Evolutionary conservation across 2,329 filamentous ascomycete species (phyloP), one percentile per base, ranked within the genome.

Genomic region (Penicillium oxalicum): DNA sequence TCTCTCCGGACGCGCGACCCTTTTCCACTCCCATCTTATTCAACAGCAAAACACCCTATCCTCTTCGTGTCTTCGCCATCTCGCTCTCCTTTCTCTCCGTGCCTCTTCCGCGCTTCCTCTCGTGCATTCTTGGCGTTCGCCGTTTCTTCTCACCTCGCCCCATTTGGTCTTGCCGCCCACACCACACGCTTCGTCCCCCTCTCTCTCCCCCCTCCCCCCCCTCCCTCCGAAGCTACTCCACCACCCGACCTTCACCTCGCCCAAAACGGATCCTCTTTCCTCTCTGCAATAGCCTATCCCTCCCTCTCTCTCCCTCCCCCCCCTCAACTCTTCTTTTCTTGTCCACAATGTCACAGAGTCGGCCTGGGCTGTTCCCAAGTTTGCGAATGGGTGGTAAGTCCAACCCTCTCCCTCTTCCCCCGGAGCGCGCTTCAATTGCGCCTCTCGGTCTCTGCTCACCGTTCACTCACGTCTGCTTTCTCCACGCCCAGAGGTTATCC

Each of bases 371-470:
- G 68, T 95, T 97, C 76, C 80, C 79, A 56, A 83, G 80, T 70
- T 74, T 97, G 78, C 88, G 91, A 77, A 96, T 97, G 90, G 93
- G 91, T 83, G 93, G 91, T 96, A 80, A 85, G 88, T 48, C 33
- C 33, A 12, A n/a, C 38, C 18, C 36, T 37, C 34, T 12, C 29
- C 5, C 24, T 44, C 34, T 12, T 25, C 5, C 24, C 37, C 42
- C 34, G 11, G n/a, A 9, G 6, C 27, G 11, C 26, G 32, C n/a
- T 44, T 44, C 70, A 60, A 57, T 55, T 54, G 56, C 57, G 50
- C 32, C 33, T 35, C 13, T 25, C 40, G 9, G 7, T 4, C 24
- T 64, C 49, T 45, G 52, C 58, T 51, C 26, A 29, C 46, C 60
- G 58, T 45, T 59, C 49, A 36, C 26, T 29, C 40, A 24, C 46